Percentiles rank a stretch among this genome's conserved stretches.
Conservation (phyloP, 108 stramenopile genomes). For the Pseudonitzschia multiseries region DNA sequence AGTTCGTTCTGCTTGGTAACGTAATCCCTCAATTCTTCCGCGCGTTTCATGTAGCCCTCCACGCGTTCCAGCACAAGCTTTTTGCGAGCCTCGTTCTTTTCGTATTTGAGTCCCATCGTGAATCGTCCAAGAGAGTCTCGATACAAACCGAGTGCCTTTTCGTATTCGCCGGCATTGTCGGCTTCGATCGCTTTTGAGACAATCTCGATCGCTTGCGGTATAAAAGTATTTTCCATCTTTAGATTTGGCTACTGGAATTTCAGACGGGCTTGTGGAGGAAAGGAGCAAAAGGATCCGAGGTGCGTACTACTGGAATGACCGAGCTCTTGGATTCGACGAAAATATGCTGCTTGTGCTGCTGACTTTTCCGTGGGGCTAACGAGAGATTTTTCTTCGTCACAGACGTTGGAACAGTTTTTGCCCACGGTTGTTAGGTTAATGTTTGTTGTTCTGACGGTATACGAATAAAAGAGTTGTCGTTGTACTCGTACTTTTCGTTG, state of each 20-base stretch:
- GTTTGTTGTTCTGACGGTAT: no score
- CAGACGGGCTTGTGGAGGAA: not conserved
- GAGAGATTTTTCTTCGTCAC: not conserved
- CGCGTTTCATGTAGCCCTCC: constrained; percentile 98
- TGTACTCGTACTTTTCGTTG: no score
- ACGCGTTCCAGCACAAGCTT: constrained; percentile 90
- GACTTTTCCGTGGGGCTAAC: not conserved
- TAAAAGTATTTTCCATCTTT: constrained; percentile 86
- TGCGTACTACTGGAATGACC: constrained; percentile 2
- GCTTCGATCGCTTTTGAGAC: constrained; percentile 85
- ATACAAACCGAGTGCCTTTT: constrained; percentile 85
- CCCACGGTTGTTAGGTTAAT: not conserved
- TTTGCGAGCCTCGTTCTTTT: constrained; percentile 94
- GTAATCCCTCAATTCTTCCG: constrained; percentile 93
- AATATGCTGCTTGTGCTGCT: not conserved
- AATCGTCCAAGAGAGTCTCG: constrained; percentile 85
- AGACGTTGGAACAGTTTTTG: not conserved
- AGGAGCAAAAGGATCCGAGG: not conserved
- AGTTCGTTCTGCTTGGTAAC: constrained; percentile 76
- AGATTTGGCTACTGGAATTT: not conserved
- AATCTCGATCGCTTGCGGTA: constrained; percentile 89
- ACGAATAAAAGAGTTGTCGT: no score
- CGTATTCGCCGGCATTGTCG: constrained; percentile 90
- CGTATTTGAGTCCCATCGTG: constrained; percentile 96
- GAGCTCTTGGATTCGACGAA: not conserved